Base-by-base conservation (phyloP, 805 yeast species). In the Peterozyma xylosa region DNA sequence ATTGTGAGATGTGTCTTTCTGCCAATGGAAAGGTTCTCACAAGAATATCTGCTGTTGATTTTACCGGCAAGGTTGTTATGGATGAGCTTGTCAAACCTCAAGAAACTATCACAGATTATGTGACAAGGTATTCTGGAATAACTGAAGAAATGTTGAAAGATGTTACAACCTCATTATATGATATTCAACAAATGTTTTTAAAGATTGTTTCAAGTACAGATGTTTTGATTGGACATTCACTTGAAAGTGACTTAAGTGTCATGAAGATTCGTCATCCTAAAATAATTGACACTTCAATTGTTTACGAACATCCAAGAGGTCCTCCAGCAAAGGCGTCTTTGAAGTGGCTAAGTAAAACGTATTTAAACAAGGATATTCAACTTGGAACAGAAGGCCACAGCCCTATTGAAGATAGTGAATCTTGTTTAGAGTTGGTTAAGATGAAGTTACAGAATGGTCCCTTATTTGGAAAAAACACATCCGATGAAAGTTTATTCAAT, bases 1-100 rank as follows among this genome's bases (percentile, higher is more conserved):
- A 91, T 63, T 93, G 99, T 68, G 99, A 91, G 63, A 93, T 91
- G 88, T 88, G 96, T 58, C 64, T 71, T 46, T 63, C 90, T 0
- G 74, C 66, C 0, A 49, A 55, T 1, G 89, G 88, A 0, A 70
- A 73, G 36, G 95, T 78, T 1, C 66, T 91, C 35, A 79, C 98
- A 0, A 70, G 97, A 42, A 77, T 86, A 0, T 85, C 96, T 2
- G 50, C 93, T 9, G 74, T 89, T 1, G 80, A 85, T 57, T 78
- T 74, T 52, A 70, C 78, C 41, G 74, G 73, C 14, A 71, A 74
- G 4, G 74, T 82, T 0, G 58, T 91, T 0, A 62, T 83, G 47
- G 96, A 90, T 56, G 73, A 78, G 49, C 70, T 78, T 17, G 96
- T 93, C 2, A 78, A 84, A 57, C 99, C 99, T 0, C 68, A 67